These are phyloP conservation scores for Leccinum arenicola DNA, from an alignment of 768 basidiomycete genomes.

Conservation along the genomic window DNA sequence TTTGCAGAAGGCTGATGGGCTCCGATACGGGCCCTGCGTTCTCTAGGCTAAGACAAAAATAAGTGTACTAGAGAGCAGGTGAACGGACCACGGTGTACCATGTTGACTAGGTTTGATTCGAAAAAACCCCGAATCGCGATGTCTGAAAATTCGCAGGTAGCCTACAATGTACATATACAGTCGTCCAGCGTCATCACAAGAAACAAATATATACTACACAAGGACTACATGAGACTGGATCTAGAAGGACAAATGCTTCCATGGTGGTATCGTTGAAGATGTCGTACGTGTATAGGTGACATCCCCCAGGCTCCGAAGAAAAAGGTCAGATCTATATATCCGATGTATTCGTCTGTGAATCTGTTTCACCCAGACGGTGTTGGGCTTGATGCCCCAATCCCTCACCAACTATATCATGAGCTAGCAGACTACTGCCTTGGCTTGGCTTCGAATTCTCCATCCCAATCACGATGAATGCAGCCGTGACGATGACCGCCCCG, in stretches of 20 bases:
- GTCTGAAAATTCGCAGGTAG: not conserved
- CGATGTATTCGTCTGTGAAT: constrained; percentile 4
- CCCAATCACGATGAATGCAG: constrained; percentile 76
- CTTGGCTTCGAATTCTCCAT: constrained; percentile 46
- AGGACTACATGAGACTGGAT: not conserved
- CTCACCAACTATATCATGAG: constrained; percentile 4
- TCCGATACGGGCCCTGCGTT: constrained; percentile 40
- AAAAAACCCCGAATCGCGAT: not conserved
- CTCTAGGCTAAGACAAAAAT: constrained; percentile 29
- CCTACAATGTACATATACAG: not conserved
- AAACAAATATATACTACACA: not conserved
- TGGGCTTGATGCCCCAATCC: not conserved
- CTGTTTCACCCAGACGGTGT: constrained; percentile 7
- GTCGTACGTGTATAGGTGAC: not conserved
- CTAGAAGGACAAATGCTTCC: not conserved
- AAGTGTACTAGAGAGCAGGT: constrained; percentile 1
- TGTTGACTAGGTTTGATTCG: not conserved
- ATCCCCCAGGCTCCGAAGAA: not conserved
- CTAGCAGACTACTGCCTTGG: constrained; percentile 23
- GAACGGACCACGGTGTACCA: constrained; percentile 18
- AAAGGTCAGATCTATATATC: not conserved
- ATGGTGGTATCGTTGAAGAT: not conserved
- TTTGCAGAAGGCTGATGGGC: constrained; percentile 53
- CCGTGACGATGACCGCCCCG: constrained; percentile 75
- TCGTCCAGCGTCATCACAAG: not conserved